These are phyloP conservation scores for Chlorella sorokiniana DNA, from an alignment of 139 green algal genomes.

Conservation along the genomic window DNA sequence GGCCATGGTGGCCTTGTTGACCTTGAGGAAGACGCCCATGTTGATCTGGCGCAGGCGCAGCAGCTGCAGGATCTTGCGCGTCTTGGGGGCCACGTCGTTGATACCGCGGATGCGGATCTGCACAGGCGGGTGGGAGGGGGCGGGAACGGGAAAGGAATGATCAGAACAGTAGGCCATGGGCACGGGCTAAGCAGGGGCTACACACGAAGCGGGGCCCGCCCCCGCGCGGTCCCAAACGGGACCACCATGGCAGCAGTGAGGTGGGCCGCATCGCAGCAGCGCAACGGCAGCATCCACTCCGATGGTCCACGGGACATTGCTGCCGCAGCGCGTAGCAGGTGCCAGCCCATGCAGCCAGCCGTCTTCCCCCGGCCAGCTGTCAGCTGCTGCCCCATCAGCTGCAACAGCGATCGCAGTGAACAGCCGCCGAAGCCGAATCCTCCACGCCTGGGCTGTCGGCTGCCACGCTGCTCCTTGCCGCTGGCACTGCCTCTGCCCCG, in stretches of 20 bases:
- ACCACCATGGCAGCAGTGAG: no score
- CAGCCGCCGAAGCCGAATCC: no score
- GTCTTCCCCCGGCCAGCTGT: neutral
- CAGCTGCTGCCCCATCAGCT: neutral
- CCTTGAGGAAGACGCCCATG: constrained; percentile 97
- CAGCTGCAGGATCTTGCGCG: constrained; percentile 98
- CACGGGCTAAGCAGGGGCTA: neutral
- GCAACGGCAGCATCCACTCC: no score
- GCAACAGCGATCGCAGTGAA: neutral
- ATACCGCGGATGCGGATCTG: constrained; percentile 89
- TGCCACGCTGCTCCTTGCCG: neutral
- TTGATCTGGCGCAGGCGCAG: constrained; percentile 97
- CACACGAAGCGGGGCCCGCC: no score
- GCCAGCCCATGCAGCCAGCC: neutral
- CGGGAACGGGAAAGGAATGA: neutral
- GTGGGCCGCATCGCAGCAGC: no score
- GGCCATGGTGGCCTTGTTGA: constrained; percentile 98
- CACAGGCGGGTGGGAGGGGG: neutral
- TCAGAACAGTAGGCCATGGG: neutral
- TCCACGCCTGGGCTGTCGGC: no score
- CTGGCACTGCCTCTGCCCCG: neutral
- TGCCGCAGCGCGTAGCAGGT: neutral
- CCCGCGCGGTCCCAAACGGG: no score
- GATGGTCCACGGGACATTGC: no score
- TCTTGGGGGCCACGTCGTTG: constrained; percentile 97